Base-by-base conservation (phyloP, 2,329 filamentous ascomycete genomes). In the Sporothrix euskadiensis region DNA sequence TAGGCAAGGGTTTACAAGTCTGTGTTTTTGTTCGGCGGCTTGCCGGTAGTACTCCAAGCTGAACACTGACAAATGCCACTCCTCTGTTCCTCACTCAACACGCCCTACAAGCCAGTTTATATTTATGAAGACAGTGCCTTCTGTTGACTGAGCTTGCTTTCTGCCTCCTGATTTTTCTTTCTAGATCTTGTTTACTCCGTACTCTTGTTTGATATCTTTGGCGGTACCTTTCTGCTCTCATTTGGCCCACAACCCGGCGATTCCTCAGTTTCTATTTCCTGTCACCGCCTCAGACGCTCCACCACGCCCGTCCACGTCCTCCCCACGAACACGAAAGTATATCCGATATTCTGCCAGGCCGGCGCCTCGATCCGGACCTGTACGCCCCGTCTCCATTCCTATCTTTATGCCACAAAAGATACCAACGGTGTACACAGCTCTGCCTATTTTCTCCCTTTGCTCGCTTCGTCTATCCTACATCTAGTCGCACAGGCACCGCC, bases 351-450 rank as follows among this genome's bases (percentile, higher is more conserved):
- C 71, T 72, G 49, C 71, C 71, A 66, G 32, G 14, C 5, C 32
- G 30, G 71, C 22, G 69, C 39, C 16, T 61, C 8, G 9, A 10
- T 47, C 69, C 69, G 35, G n/a, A 2, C 41, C 32, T 54, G 19
- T 9, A 69, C 44, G 19, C 14, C 35, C n/a, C n/a, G 32, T 47
- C 39, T 19, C 35, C 49, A 39, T 9, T 47, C 54, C 2, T 30
- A n/a, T 30, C 16, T n/a, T 57, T 30, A 30, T 41, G 65, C 26
- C 35, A 35, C 5, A 6, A 47, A 12, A 71, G 35, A 39, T 47
- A 59, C 52, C 35, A 32, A 59, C 7, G 16, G 8, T 44, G 16
- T 22, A 47, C 71, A 73, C 75, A 77, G 10, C 54, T 47, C 19
- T 71, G 54, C 69, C 32, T 30, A 59, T 54, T 35, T 54, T 22